Evolutionary conservation across 2,329 filamentous ascomycete genomes (phyloP).

Genomic region (Cercospora beticola): DNA sequence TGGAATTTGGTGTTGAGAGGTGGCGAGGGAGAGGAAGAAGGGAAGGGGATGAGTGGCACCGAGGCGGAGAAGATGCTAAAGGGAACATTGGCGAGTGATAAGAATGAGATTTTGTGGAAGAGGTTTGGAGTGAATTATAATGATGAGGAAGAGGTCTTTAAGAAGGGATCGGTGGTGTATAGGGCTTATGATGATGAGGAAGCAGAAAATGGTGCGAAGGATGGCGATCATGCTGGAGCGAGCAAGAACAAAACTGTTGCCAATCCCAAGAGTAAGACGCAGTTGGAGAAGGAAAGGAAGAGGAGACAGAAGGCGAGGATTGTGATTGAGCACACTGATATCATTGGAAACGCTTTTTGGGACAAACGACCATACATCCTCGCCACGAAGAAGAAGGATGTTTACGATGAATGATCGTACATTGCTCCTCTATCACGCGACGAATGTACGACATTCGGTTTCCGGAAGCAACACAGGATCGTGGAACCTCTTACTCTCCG

Average conservation of each 20-base stretch:
- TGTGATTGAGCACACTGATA: conserved; percentile 81
- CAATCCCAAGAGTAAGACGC: conserved; percentile 57
- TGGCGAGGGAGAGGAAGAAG: conserved; percentile 42
- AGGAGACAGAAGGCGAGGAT: conserved; percentile 75
- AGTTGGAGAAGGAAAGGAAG: conserved; percentile 80
- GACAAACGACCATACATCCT: conserved; percentile 73
- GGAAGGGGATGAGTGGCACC: conserved; percentile 61
- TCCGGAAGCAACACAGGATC: not conserved
- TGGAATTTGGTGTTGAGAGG: conserved; percentile 80
- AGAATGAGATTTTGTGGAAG: conserved; percentile 93
- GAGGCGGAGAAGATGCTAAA: conserved; percentile 80
- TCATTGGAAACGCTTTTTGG: conserved; percentile 97
- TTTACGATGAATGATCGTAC: not conserved
- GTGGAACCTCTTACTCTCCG: not conserved
- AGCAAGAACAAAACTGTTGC: not conserved
- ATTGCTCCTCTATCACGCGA: not conserved
- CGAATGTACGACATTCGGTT: not conserved
- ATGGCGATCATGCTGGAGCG: not conserved
- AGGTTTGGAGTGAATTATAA: conserved; percentile 95
- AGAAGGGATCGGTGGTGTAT: conserved; percentile 88
- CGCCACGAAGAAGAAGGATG: conserved; percentile 27
- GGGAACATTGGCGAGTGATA: conserved; percentile 80
- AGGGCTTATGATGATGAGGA: conserved; percentile 48
- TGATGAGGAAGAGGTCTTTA: conserved; percentile 87
- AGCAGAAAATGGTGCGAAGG: not conserved